These are phyloP conservation scores for Solanum acaule DNA, from an alignment of 257 asterid genomes.

Conservation along the genomic window DNA sequence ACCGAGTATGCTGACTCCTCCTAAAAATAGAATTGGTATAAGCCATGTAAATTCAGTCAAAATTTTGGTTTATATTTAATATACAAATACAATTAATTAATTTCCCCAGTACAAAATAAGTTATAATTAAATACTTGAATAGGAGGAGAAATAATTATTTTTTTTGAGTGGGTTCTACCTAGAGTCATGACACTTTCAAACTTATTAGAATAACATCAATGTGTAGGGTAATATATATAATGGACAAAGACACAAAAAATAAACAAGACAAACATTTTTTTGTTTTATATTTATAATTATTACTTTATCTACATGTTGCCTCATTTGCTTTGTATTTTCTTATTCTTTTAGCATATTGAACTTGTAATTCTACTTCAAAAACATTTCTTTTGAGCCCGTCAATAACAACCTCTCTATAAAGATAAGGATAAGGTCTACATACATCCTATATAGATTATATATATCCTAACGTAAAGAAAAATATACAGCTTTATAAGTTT, in stretches of 20 bases:
- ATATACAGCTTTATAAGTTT: not conserved
- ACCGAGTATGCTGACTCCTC: not conserved
- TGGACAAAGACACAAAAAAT: not conserved
- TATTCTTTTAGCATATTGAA: not conserved
- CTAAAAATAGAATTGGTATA: not conserved
- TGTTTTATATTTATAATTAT: not conserved
- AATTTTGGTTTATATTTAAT: not conserved
- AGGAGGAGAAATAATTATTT: not conserved
- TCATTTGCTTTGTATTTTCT: not conserved
- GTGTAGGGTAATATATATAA: not conserved
- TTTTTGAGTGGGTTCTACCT: not conserved
- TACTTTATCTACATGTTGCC: not conserved
- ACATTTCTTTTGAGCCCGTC: not conserved
- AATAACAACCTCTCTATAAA: not conserved
- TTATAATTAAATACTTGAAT: not conserved
- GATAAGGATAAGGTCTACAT: not conserved
- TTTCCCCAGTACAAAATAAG: not conserved
- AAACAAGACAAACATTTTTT: not conserved
- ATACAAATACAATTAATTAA: not conserved
- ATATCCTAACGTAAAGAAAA: not conserved
- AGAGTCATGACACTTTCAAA: not conserved
- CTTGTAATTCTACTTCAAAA: not conserved
- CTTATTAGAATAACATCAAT: not conserved
- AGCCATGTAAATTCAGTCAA: not conserved
- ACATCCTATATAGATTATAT: not conserved